A percentile compares a stretch with the other conserved stretches of the same genome.
Conservation (phyloP, 192 early-diverging fungal species). For the Pecoramyces ruminantium region DNA sequence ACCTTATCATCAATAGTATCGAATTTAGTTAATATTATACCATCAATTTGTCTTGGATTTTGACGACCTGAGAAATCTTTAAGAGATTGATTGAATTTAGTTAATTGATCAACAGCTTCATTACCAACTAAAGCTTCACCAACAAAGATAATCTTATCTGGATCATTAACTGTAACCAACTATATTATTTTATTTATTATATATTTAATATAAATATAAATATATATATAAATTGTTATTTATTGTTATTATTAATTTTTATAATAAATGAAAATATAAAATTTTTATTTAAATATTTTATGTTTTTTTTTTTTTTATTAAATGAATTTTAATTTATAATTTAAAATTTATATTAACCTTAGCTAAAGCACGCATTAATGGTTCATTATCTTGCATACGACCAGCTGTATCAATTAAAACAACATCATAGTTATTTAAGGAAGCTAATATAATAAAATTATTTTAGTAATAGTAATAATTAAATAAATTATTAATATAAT, state of each 20-base stretch:
- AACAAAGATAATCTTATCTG: conserved; percentile 94
- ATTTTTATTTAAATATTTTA: too few species aligned
- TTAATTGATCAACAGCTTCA: conserved; percentile 88
- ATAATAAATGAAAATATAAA: too few species aligned
- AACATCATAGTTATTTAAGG: conserved; percentile 56
- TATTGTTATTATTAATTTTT: too few species aligned
- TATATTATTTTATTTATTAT: too few species aligned
- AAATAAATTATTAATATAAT: too few species aligned
- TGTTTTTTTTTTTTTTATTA: too few species aligned
- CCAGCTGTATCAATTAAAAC: conserved; percentile 93
- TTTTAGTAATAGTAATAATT: too few species aligned
- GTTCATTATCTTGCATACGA: conserved; percentile 97
- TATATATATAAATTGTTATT: too few species aligned
- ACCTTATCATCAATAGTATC: conserved; percentile 91
- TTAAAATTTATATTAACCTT: too few species aligned
- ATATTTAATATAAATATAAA: background rate
- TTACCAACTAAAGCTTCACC: conserved; percentile 95
- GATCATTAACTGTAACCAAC: conserved; percentile 73
- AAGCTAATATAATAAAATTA: background rate
- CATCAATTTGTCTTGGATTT: conserved; percentile 80
- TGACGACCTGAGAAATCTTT: conserved; percentile 70
- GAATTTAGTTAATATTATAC: conserved; percentile 90
- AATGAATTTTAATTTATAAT: too few species aligned
- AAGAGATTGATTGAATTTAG: conserved; percentile 87
- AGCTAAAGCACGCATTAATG: conserved; percentile 85